Percentiles rank a stretch among this genome's conserved stretches.
Conservation (phyloP, 2,329 filamentous ascomycete genomes). For the Purpureocillium takamizusanense region DNA sequence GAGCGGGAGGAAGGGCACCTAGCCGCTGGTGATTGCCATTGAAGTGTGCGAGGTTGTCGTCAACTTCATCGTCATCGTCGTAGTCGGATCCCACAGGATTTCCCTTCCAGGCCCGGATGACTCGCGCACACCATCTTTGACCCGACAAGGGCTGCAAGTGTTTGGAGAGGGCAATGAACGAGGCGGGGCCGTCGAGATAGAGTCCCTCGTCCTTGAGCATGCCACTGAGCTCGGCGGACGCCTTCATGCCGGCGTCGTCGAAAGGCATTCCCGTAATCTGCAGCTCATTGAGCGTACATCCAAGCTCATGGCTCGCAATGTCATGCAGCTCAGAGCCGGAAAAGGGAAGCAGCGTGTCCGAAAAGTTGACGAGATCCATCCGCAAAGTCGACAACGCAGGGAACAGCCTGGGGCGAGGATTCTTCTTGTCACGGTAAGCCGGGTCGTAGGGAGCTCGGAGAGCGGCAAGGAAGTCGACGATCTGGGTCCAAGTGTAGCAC, state of each 20-base stretch:
- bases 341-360: conserved; percentile 33
- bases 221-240: conserved; percentile 37
- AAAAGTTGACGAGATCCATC: conserved; percentile 47
- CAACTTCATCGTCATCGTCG: conserved; percentile 19
- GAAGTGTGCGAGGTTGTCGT: conserved; percentile 11
- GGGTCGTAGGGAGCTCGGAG: conserved; percentile 43
- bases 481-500: conserved; percentile 45
- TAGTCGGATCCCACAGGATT: conserved; percentile 14
- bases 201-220: conserved; percentile 46
- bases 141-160: conserved; percentile 30
- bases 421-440: conserved; percentile 21
- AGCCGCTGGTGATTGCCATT: conserved; percentile 17
- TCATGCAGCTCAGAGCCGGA: conserved; percentile 40
- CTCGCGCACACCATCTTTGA: conserved; percentile 29
- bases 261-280: conserved; percentile 42
- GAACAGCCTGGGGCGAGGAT: conserved; percentile 32
- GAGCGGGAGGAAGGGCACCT: conserved; percentile 28
- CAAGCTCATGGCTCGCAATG: conserved; percentile 43
- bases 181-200: conserved; percentile 34
- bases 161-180: conserved; percentile 31
- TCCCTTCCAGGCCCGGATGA: conserved; percentile 35
- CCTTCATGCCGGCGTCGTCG: conserved; percentile 38
- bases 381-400: conserved; percentile 38
- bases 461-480: conserved; percentile 42
- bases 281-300: conserved; percentile 43